Percentiles rank a stretch among this genome's conserved stretches.
Conservation (phyloP, 768 basidiomycete species). For the Phylloporus sp. region DNA sequence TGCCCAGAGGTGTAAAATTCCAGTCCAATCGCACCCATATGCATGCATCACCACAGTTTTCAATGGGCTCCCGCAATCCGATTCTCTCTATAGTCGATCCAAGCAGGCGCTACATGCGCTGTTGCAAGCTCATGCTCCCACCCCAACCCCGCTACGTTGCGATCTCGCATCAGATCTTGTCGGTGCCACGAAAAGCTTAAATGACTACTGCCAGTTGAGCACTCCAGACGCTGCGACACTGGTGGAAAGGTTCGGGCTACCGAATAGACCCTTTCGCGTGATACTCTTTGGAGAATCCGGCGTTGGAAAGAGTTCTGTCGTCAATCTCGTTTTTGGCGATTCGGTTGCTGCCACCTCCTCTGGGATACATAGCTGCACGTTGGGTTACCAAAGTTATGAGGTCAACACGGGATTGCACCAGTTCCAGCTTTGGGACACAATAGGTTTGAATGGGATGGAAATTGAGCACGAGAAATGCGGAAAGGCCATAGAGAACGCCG, state of each 20-base stretch:
- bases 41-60: slow-evolving; percentile 20
- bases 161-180: slow-evolving; percentile 13
- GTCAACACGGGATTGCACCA: slow-evolving; percentile 15
- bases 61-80: neutral
- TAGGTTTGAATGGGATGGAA: slow-evolving; percentile 24
- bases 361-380: slow-evolving; percentile 30
- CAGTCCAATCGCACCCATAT: slow-evolving; percentile 6
- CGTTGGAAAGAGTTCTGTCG: slow-evolving; percentile 37
- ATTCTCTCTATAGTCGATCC: slow-evolving; percentile 10
- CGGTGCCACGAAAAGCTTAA: slow-evolving; percentile 4
- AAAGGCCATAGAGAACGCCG: slow-evolving; percentile 24
- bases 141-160: slow-evolving; percentile 11
- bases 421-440: slow-evolving; percentile 32
- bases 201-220: slow-evolving; percentile 10
- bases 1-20: slow-evolving; percentile 16
- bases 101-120: slow-evolving; percentile 8
- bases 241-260: slow-evolving; percentile 9
- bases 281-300: slow-evolving; percentile 40
- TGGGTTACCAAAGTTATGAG: slow-evolving; percentile 23
- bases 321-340: slow-evolving; percentile 35
- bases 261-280: slow-evolving; percentile 22
- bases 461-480: slow-evolving; percentile 3
- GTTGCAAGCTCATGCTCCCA: slow-evolving; percentile 3
- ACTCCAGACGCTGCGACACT: slow-evolving; percentile 8
- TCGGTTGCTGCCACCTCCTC: slow-evolving; percentile 23